A percentile compares a stretch with the other conserved stretches of the same genome.
These are phyloP conservation scores for Teunomyces pallodes DNA, from an alignment of 805 yeast genomes.

Conservation along the genomic window DNA sequence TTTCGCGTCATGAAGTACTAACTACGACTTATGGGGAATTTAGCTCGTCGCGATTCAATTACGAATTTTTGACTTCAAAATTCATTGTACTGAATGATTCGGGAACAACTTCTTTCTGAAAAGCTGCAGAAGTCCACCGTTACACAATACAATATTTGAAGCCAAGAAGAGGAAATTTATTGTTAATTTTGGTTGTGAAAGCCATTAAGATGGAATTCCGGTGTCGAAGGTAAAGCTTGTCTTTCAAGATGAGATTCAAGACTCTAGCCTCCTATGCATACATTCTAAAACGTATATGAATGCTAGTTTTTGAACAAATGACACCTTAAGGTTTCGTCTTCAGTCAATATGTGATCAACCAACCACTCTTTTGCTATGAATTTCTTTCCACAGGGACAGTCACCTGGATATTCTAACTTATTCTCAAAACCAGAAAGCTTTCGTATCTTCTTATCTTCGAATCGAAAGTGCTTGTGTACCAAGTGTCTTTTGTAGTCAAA, in stretches of 20 bases:
- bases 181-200: background rate
- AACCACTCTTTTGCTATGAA: conserved; percentile 56
- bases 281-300: background rate
- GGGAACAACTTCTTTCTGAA: background rate
- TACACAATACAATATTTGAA: background rate
- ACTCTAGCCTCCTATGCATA: background rate
- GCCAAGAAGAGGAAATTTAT: background rate
- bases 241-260: background rate
- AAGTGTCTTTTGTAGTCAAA: conserved; percentile 46
- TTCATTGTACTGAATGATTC: background rate
- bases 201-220: background rate
- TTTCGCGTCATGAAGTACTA: background rate
- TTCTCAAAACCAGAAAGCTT: conserved; percentile 31
- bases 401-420: conserved; percentile 36
- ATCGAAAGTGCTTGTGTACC: conserved; percentile 40
- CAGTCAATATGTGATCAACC: conserved; percentile 48
- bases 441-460: conserved; percentile 38
- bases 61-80: background rate
- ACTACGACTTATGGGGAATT: background rate
- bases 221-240: background rate
- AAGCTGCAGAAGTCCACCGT: background rate
- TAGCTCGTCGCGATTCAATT: background rate
- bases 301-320: conserved; percentile 7
- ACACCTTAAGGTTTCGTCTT: conserved; percentile 6
- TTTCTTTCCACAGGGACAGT: conserved; percentile 48